Evolutionary conservation across 23 red algal species (phyloP).

Genomic region (Gracilaria domingensis): DNA sequence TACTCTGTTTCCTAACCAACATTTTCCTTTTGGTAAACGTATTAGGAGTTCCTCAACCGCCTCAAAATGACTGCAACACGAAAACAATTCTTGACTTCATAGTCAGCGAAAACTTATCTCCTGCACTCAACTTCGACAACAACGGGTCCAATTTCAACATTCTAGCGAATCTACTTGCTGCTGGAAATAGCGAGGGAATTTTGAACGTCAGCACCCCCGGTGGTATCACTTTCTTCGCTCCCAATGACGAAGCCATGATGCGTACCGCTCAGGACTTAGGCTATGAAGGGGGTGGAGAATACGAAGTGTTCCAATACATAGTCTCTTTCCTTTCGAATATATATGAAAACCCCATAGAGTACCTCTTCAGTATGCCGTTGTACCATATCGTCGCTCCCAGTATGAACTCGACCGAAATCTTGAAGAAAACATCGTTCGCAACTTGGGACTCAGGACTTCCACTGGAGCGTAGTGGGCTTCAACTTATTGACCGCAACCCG

Average conservation of each 20-base stretch:
- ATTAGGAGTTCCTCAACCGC: constrained; percentile 11
- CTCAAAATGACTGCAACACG: constrained; percentile 8
- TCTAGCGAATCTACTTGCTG: constrained; percentile 30
- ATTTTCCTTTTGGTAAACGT: not conserved
- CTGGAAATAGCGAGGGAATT: constrained; percentile 20
- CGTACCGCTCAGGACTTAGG: constrained; percentile 46
- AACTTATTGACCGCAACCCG: constrained; percentile 39
- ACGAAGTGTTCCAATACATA: not conserved
- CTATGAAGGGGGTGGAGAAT: not conserved
- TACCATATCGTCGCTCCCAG: constrained; percentile 34
- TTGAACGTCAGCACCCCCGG: not conserved
- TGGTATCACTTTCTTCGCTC: constrained; percentile 61
- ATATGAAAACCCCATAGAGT: constrained; percentile 42
- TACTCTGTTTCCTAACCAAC: not conserved
- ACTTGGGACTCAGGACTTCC: not conserved
- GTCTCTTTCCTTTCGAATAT: constrained; percentile 24
- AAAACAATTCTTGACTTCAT: constrained; percentile 19
- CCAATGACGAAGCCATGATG: constrained; percentile 45
- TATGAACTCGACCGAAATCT: not conserved
- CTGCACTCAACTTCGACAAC: constrained; percentile 8
- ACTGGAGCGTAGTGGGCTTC: constrained; percentile 3
- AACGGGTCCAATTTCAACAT: constrained; percentile 31
- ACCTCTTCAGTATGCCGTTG: not conserved
- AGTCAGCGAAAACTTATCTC: constrained; percentile 4
- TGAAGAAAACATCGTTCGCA: not conserved